Conservation (phyloP, 306 rosid species). For the Begonia loranthoides region DNA sequence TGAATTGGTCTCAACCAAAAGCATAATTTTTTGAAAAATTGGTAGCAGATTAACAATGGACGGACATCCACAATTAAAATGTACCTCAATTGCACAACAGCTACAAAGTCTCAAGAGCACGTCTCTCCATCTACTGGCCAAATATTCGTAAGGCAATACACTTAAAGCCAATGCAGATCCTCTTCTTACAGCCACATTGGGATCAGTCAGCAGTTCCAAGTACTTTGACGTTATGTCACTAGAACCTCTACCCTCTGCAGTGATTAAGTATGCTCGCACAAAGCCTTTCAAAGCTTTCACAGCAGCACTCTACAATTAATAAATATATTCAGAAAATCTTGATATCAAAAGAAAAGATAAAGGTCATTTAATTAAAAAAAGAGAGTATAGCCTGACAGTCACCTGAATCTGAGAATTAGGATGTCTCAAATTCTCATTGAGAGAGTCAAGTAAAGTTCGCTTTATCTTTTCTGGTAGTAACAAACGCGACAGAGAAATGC, state of each 20-base stretch:
- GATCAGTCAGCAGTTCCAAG: conserved; percentile 62
- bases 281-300: conserved; percentile 67
- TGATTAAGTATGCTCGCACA: conserved; percentile 40
- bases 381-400: conserved; percentile 11
- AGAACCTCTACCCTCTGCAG: conserved; percentile 28
- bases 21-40: no score
- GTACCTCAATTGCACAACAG: conserved; percentile 73
- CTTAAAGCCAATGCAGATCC: conserved; percentile 87
- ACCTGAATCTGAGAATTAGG: conserved; percentile 98
- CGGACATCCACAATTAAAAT: no score
- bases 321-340: conserved; percentile 7
- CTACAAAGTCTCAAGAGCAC: conserved; percentile 66
- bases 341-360: conserved; percentile 12
- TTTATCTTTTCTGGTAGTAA: conserved; percentile 58
- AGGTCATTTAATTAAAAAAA: conserved; percentile 2
- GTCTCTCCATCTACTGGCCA: conserved; percentile 66
- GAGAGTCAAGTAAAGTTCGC: conserved; percentile 55
- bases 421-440: conserved; percentile 87
- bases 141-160: conserved; percentile 54
- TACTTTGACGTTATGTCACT: conserved; percentile 49
- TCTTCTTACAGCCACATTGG: conserved; percentile 82
- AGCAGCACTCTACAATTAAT: conserved; percentile 57
- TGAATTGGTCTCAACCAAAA: no score
- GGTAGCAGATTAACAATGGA: no score
- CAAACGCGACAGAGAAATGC: conserved; percentile 46